Base-by-base conservation (phyloP, 148 eudicot species). In the Simmondsia chinensis region DNA sequence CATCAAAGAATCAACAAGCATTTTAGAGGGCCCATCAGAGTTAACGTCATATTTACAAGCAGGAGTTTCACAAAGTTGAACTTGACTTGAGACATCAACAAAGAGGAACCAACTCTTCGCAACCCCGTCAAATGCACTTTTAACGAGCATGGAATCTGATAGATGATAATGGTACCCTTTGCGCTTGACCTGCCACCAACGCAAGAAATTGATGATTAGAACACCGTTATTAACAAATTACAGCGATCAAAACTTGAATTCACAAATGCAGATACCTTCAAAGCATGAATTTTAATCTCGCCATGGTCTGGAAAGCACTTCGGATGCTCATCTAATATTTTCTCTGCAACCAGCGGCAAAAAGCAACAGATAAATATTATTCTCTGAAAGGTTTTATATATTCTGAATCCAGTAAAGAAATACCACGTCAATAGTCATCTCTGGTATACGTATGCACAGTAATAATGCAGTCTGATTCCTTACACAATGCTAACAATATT, bases 271-370 rank as follows among this genome's bases (percentile, higher is more conserved):
- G 48, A 18, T 68, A 86, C 95, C 87, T 67, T 75, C 32, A 89
- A 41, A 21, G 79, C 62, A 46, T 48, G 46, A 25, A 81, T 58
- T 18, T 36, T 33, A 17, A 84, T 60, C 53, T 65, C 67, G 33
- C 94, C 94, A 10, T 38, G 23, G 2, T 61, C 13, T 3, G 83
- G 82, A 49, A 75, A 75, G 70, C 69, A 78, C 38, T 59, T 50
- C 1, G 44, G 56, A 54, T 86, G 95, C 36, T 73, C 91, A 27
- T 15, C 6, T 31, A 50, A 15, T 24, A 86, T 27, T 48, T 59
- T 74, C 25, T 49, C 91, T 78, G 83, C 69, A 70, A 34, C 7
- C 44, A n/a, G n/a, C n/a, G n/a, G n/a, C n/a, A n/a, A n/a, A n/a
- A n/a, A n/a, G n/a, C n/a, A n/a, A n/a, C n/a, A n/a, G n/a, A n/a